Conservation (phyloP, 1,284 basidiomycete species). For the Sporisorium reilianum region DNA sequence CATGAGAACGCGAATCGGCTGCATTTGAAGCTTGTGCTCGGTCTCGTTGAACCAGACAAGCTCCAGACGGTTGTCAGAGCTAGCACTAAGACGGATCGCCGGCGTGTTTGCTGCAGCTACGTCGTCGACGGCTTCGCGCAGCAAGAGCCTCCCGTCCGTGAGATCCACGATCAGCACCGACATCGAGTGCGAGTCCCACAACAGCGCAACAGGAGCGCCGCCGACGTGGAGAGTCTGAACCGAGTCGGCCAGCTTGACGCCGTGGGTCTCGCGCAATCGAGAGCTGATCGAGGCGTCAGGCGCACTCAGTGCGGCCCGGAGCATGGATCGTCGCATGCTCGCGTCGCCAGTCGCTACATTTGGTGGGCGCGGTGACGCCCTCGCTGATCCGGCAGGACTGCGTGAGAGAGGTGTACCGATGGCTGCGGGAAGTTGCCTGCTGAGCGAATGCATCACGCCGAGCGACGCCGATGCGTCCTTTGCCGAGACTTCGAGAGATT, state of each 20-base stretch:
- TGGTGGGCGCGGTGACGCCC: slow-evolving; percentile 34
- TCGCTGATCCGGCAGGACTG: slow-evolving; percentile 37
- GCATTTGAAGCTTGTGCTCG: slow-evolving; percentile 15
- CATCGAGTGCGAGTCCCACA: slow-evolving; percentile 38
- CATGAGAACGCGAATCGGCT: slow-evolving; percentile 3
- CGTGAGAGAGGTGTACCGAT: slow-evolving; percentile 37
- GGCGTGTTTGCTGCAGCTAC: slow-evolving; percentile 15
- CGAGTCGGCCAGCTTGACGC: slow-evolving; percentile 17
- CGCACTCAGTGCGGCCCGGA: slow-evolving; percentile 24
- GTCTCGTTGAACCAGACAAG: slow-evolving; percentile 28
- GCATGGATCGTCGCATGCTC: slow-evolving; percentile 31
- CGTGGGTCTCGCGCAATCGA: slow-evolving; percentile 25
- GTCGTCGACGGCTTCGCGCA: slow-evolving; percentile 29
- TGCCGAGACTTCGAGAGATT: slow-evolving; percentile 3
- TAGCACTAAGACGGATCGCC: background rate
- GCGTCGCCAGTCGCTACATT: slow-evolving; percentile 19
- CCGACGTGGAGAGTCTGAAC: slow-evolving; percentile 18
- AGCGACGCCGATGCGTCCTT: slow-evolving; percentile 21
- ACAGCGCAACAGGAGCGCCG: slow-evolving; percentile 9
- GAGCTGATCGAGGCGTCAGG: slow-evolving; percentile 19
- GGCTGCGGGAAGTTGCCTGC: slow-evolving; percentile 35
- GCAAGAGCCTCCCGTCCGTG: slow-evolving; percentile 20
- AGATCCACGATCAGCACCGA: slow-evolving; percentile 24
- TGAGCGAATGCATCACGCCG: slow-evolving; percentile 32
- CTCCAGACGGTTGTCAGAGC: slow-evolving; percentile 15